Conservation (phyloP, 306 rosid species). For the Phaseolus lunatus region DNA sequence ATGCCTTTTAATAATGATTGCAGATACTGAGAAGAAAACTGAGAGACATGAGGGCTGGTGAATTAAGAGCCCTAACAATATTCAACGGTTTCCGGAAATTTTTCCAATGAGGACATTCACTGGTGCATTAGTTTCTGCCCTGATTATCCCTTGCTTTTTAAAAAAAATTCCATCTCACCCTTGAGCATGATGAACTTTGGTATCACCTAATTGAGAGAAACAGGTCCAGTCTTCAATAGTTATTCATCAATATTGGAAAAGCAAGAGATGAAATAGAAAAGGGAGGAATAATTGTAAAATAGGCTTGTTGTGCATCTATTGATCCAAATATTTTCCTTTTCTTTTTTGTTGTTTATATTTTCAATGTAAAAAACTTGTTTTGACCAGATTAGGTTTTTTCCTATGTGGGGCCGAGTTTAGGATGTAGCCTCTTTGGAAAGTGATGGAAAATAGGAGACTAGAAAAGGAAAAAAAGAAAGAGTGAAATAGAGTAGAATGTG, state of each 20-base stretch:
- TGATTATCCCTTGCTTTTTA: not conserved
- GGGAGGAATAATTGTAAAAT: not conserved
- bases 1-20: slow-evolving; percentile 36
- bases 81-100: slow-evolving; percentile 75
- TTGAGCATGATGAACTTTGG: slow-evolving; percentile 31
- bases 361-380: not conserved
- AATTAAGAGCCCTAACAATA: slow-evolving; percentile 74
- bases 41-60: slow-evolving; percentile 86
- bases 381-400: not conserved
- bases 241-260: not conserved
- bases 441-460: no score
- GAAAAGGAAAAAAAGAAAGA: no score
- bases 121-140: slow-evolving; percentile 25
- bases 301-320: not conserved
- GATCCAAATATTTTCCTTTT: not conserved
- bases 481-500: no score
- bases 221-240: not conserved
- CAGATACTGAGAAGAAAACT: slow-evolving; percentile 85
- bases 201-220: slow-evolving; percentile 4
- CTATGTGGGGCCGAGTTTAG: no score
- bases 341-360: not conserved
- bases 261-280: not conserved
- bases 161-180: not conserved
- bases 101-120: slow-evolving; percentile 61
- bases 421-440: not conserved